A percentile compares a stretch with the other conserved stretches of the same genome.
Conservation (phyloP, 176 grass and related monocot species). For the Triticum monococcum region DNA sequence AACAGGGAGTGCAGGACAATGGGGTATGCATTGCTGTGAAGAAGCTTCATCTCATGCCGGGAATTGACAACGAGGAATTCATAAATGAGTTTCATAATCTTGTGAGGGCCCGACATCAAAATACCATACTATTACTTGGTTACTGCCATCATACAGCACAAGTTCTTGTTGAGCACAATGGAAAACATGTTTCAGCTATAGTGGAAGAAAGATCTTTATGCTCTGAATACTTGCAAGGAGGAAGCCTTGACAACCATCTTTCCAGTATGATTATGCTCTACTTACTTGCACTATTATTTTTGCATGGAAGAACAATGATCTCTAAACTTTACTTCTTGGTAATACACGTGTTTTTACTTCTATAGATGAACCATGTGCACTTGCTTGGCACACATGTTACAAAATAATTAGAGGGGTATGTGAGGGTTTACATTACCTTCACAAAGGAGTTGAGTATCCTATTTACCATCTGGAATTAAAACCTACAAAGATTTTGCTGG, state of each 20-base stretch:
- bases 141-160: neutral
- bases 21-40: neutral
- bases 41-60: neutral
- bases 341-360: too few species aligned
- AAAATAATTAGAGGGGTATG: too few species aligned
- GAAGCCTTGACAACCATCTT: neutral
- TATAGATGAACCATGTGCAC: too few species aligned
- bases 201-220: neutral
- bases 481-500: too few species aligned
- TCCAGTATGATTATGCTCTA: neutral
- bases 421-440: too few species aligned
- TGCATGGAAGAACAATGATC: neutral
- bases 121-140: neutral
- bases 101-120: neutral
- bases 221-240: neutral
- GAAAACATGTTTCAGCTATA: neutral
- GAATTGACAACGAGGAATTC: neutral
- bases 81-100: neutral
- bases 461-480: too few species aligned
- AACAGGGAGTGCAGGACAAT: neutral
- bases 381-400: too few species aligned
- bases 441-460: too few species aligned
- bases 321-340: too few species aligned
- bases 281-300: neutral
- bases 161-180: neutral